Percentiles rank a stretch among this genome's conserved stretches.
phyloP scores from a whole-genome alignment of 768 basidiomycete species.

The Tremella mesenterica region DNA sequence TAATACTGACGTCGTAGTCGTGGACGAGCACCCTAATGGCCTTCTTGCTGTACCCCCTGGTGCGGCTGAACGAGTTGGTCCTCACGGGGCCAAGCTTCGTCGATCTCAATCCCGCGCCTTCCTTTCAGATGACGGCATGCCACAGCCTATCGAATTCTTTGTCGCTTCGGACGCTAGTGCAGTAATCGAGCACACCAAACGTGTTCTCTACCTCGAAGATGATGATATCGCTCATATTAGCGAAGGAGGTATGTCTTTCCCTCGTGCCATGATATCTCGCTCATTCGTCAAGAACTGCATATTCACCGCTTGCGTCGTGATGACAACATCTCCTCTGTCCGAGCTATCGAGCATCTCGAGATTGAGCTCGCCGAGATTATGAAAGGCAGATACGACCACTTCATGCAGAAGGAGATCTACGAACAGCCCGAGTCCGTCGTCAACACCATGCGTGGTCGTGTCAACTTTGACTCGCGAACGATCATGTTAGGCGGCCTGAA shows the following conservation, averaged over 20 bases:
- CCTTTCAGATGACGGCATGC: constrained; percentile 95
- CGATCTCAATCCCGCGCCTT: constrained; percentile 95
- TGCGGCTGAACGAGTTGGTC: constrained; percentile 48
- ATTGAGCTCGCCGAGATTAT: constrained; percentile 99
- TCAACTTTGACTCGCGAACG: constrained; percentile 88
- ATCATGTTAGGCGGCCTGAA: constrained; percentile 94
- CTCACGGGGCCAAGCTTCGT: constrained; percentile 59
- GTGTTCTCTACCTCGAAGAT: constrained; percentile 95
- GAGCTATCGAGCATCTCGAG: constrained; percentile 95
- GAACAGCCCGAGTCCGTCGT: constrained; percentile 97
- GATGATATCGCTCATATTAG: constrained; percentile 97
- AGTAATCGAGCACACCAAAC: constrained; percentile 96
- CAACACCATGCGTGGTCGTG: constrained; percentile 99
- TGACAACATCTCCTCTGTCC: constrained; percentile 64
- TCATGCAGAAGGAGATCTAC: constrained; percentile 99
- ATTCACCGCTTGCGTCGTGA: constrained; percentile 94
- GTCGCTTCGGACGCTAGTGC: constrained; percentile 95
- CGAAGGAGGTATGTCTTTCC: constrained; percentile 54
- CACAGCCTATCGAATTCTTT: constrained; percentile 99
- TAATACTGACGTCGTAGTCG: constrained; percentile 12
- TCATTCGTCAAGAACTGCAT: constrained; percentile 60
- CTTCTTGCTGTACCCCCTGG: constrained; percentile 56
- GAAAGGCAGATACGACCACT: constrained; percentile 99
- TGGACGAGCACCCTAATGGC: constrained; percentile 46
- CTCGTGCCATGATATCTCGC: background rate